Percentiles rank a stretch among this genome's conserved stretches.
Conservation (phyloP, 495 filamentous ascomycete genomes). For the Hypoxylon crocopeplum region DNA sequence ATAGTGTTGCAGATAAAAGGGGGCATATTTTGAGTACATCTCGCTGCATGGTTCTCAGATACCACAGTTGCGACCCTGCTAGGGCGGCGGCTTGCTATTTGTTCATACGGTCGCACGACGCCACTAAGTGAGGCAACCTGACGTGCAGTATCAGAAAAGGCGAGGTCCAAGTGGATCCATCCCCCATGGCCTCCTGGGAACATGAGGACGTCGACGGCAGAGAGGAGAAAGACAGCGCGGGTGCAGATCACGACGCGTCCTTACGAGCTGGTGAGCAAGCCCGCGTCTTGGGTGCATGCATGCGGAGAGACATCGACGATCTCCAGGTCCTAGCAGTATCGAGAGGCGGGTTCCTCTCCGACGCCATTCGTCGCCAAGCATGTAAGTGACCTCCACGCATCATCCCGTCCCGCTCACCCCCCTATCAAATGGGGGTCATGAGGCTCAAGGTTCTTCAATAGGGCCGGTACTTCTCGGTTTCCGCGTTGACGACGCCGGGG, state of each 20-base stretch:
- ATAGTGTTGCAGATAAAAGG: constrained; percentile 1
- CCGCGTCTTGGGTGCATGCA: constrained; percentile 73
- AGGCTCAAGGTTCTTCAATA: constrained; percentile 44
- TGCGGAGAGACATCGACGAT: constrained; percentile 63
- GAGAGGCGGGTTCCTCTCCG: constrained; percentile 76
- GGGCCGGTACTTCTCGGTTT: constrained; percentile 84
- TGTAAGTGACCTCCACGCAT: constrained; percentile 67
- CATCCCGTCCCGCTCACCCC: background rate
- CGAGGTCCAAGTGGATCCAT: background rate
- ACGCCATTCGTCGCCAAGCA: constrained; percentile 78
- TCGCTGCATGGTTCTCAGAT: constrained; percentile 27
- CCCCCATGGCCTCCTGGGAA: constrained; percentile 20
- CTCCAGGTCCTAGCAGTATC: constrained; percentile 73
- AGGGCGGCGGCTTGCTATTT: constrained; percentile 26
- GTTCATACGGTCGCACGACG: constrained; percentile 18
- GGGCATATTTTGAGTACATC: background rate
- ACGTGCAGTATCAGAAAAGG: constrained; percentile 16
- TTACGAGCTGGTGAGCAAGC: constrained; percentile 41
- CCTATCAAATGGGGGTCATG: constrained; percentile 29
- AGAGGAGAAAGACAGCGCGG: constrained; percentile 14
- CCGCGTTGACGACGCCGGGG: constrained; percentile 28
- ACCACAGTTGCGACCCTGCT: constrained; percentile 17
- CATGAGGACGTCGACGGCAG: constrained; percentile 17
- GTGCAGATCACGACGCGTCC: constrained; percentile 8
- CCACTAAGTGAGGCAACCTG: constrained; percentile 29